Conservation (phyloP, 73 alveolate species). For the Paramecium sexaurelia region DNA sequence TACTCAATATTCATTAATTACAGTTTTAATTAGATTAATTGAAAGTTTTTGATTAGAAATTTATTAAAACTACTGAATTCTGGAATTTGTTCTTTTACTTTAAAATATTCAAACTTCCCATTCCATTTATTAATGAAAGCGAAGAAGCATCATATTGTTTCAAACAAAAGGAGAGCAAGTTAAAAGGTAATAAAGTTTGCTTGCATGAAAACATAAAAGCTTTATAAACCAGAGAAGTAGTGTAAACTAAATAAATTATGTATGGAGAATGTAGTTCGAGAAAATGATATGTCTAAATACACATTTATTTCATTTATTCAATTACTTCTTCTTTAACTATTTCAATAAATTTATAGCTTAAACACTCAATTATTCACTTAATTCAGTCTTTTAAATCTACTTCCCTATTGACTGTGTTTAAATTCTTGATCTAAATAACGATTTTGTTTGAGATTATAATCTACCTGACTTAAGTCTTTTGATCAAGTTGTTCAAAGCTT, state of each 20-base stretch:
- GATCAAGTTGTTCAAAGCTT: not conserved
- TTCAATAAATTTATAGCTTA: not conserved
- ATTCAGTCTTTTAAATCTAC: not conserved
- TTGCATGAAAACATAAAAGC: not conserved
- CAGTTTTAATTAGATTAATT: not conserved
- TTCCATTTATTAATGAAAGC: not conserved
- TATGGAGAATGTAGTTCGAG: not conserved
- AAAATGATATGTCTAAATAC: not conserved
- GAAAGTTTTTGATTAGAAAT: not conserved
- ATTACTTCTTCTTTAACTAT: not conserved
- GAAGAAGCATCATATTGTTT: not conserved
- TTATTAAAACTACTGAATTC: not conserved
- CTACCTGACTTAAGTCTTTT: not conserved
- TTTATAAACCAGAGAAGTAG: not conserved
- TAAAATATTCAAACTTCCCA: not conserved
- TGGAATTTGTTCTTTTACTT: not conserved
- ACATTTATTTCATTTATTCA: slow-evolving; percentile 1
- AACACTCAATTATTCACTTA: not conserved
- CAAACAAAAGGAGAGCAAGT: not conserved
- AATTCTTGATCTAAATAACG: not conserved
- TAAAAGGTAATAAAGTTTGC: not conserved
- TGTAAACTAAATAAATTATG: not conserved
- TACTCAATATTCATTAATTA: not conserved
- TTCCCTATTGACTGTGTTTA: not conserved
- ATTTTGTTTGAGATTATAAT: not conserved